Evolutionary conservation across 257 asterid genomes (phyloP).

Genomic region (Hygrophila difformis): DNA sequence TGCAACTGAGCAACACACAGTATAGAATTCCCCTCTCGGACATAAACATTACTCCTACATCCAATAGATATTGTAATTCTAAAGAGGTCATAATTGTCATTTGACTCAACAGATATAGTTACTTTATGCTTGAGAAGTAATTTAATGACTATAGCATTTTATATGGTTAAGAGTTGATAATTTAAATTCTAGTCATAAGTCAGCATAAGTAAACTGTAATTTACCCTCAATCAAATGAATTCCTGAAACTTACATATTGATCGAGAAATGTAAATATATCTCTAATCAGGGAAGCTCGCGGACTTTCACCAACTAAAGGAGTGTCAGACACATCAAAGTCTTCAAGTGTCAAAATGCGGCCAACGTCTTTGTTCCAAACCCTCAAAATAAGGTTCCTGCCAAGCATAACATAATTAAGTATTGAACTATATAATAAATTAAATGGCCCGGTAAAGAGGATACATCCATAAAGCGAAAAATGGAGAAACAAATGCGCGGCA

Average conservation of each 20-base stretch:
- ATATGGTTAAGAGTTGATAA: not conserved
- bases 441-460: no score
- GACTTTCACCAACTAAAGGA: constrained; percentile 45
- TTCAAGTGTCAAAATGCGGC: constrained; percentile 63
- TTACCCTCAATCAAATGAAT: constrained; percentile 8
- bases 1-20: no score
- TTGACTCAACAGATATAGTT: not conserved
- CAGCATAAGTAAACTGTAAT: constrained; percentile 1
- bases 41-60: no score
- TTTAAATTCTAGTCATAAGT: not conserved
- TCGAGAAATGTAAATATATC: constrained; percentile 76
- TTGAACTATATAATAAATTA: no score
- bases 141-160: not conserved
- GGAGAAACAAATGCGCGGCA: not conserved
- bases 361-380: constrained; percentile 93
- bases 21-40: no score
- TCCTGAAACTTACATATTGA: constrained; percentile 60
- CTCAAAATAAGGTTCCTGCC: constrained; percentile 80
- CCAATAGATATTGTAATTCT: no score
- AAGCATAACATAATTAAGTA: constrained; percentile 24
- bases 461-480: not conserved
- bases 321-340: constrained; percentile 69
- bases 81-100: not conserved
- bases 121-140: not conserved
- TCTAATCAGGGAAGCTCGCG: constrained; percentile 57